A percentile compares a stretch with the other conserved stretches of the same genome.
Evolutionary conservation across 352 stramenopile species (phyloP).

Genomic region (Thraustochytrium striatum): DNA sequence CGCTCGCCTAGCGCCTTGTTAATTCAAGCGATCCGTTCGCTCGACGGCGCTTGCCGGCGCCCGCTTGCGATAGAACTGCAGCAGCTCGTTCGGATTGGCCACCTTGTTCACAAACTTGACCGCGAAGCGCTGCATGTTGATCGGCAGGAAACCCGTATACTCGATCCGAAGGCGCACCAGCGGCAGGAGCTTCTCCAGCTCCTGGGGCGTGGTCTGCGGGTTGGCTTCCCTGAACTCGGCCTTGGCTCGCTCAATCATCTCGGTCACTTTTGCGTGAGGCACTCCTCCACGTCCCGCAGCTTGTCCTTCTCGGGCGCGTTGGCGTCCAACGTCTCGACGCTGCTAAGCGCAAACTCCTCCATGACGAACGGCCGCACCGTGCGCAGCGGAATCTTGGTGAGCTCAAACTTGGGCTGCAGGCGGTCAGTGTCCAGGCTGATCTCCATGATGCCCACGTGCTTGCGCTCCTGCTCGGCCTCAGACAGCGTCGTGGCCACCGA

Average conservation of each 20-base stretch:
- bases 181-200: constrained; percentile 57
- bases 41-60: not conserved
- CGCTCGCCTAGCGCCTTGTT: not conserved
- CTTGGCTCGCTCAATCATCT: constrained; percentile 58
- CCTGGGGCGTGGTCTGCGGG: not conserved
- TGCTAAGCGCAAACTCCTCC: constrained; percentile 75
- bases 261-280: constrained; percentile 57
- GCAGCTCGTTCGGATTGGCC: constrained; percentile 77
- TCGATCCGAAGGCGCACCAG: constrained; percentile 77
- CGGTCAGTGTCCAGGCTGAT: constrained; percentile 63
- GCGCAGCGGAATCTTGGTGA: constrained; percentile 72
- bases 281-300: constrained; percentile 64
- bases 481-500: constrained; percentile 90
- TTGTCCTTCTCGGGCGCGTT: constrained; percentile 77
- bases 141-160: constrained; percentile 71
- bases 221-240: constrained; percentile 61
- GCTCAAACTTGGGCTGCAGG: constrained; percentile 67
- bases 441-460: constrained; percentile 79
- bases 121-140: constrained; percentile 79
- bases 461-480: constrained; percentile 70
- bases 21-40: not conserved
- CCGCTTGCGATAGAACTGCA: constrained; percentile 59
- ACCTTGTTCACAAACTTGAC: constrained; percentile 73
- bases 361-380: constrained; percentile 89
- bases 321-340: constrained; percentile 75